Evolutionary conservation across 1,284 basidiomycete genomes (phyloP).

Genomic region (Chalciporus sp.): DNA sequence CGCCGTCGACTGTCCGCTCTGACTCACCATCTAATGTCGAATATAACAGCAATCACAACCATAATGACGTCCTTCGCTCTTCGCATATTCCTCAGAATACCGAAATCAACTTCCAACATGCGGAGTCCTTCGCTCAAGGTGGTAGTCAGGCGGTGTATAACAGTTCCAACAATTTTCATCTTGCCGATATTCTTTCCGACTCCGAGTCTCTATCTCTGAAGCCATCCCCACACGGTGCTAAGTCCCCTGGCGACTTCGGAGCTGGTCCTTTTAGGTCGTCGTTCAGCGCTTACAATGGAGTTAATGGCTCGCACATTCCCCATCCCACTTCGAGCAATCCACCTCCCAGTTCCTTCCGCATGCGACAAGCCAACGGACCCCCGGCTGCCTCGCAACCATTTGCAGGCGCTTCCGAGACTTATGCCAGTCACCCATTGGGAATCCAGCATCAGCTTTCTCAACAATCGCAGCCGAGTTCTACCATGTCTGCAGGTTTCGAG

Average conservation of each 20-base stretch:
- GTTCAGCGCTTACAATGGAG: conserved; percentile 38
- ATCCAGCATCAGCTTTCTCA: conserved; percentile 42
- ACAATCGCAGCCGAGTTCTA: conserved; percentile 34
- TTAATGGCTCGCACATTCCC: conserved; percentile 25
- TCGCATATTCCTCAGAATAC: conserved; percentile 40
- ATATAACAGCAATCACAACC: conserved; percentile 36
- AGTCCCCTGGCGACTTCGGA: conserved; percentile 43
- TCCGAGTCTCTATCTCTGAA: conserved; percentile 43
- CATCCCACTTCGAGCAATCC: conserved; percentile 27
- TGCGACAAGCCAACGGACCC: conserved; percentile 31
- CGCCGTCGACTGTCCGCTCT: conserved; percentile 46
- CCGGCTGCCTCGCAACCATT: conserved; percentile 30
- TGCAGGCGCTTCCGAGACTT: conserved; percentile 23
- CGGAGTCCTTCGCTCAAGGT: conserved; percentile 34
- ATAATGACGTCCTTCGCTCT: conserved; percentile 37
- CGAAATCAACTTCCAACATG: conserved; percentile 36
- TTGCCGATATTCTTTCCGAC: conserved; percentile 42
- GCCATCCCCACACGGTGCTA: conserved; percentile 39
- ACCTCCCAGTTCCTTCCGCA: conserved; percentile 35
- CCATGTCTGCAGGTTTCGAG: conserved; percentile 28
- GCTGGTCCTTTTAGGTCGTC: conserved; percentile 38
- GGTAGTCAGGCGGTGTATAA: conserved; percentile 48
- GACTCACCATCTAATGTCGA: conserved; percentile 51
- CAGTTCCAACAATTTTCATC: conserved; percentile 42
- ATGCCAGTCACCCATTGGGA: conserved; percentile 28